Evolutionary conservation across 163 green algal species (phyloP), one percentile per base, ranked within the genome.

Genomic region (Coccomyxa subellipsoidea): DNA sequence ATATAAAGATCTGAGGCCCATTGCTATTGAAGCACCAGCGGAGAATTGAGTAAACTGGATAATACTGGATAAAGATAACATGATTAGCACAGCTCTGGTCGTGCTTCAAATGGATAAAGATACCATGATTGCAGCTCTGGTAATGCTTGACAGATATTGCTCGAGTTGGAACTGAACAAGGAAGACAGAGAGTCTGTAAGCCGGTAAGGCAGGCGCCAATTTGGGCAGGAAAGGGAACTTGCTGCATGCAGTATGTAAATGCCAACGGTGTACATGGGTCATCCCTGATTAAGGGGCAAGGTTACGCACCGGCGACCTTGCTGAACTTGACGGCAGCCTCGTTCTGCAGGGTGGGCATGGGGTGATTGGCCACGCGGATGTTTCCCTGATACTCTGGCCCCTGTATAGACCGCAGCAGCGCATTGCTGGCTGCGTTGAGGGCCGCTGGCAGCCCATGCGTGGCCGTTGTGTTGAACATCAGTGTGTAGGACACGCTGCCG

Each of bases 391-490:
- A 34, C 2, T 37, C 10, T 15, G 79, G 78, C 0, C 86, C 84
- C 29, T 77, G 87, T 7, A 87, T 21, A 54, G 82, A 82, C 4
- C 82, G 80, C 76, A 91, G 84, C 54, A 89, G 81, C 18, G 87
- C 88, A 31, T 31, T 76, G 77, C 82, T 89, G 7, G 81, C 89
- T 12, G 87, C 78, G 23, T 86, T 90, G 4, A 95, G 77, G 15
- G 88, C 88, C 4, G 89, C 88, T 29, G 93, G 93, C 87, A 96
- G 84, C 10, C 79, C 89, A 23, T 90, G 88, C 0, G 92, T 82
- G 10, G 92, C 93, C 5, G 88, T 92, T 81, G 94, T 89, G 80
- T 96, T 96, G 54, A 93, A 83, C 72, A 93, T 38, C 77, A 95
- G 54, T 25, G 88, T 92, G 54, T 92, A 84, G 10, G 84, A 80